Evolutionary conservation across 306 rosid species (phyloP).

Genomic region (Sicyos edulis): DNA sequence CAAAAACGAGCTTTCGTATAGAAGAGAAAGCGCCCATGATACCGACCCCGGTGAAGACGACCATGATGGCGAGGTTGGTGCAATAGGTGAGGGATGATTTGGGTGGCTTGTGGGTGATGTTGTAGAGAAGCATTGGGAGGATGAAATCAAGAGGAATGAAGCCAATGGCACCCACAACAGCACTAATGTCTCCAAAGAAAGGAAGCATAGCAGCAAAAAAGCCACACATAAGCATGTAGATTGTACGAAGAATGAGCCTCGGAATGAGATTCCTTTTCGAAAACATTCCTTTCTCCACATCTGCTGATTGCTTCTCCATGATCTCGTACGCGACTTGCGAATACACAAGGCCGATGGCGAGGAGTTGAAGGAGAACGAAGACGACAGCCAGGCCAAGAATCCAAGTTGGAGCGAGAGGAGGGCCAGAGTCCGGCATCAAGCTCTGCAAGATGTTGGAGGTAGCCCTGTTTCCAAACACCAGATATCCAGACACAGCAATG

Average conservation of each 20-base stretch:
- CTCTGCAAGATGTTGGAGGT: conserved; percentile 40
- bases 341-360: conserved; percentile 76
- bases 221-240: conserved; percentile 28
- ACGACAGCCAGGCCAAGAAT: conserved; percentile 52
- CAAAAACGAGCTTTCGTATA: conserved; percentile 58
- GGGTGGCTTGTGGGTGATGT: conserved; percentile 68
- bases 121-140: conserved; percentile 56
- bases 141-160: conserved; percentile 77
- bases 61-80: conserved; percentile 44
- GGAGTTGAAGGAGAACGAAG: conserved; percentile 58
- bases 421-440: conserved; percentile 51
- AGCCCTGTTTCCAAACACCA: conserved; percentile 73
- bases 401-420: conserved; percentile 56
- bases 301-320: conserved; percentile 47
- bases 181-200: conserved; percentile 67
- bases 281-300: conserved; percentile 38
- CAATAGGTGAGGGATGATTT: conserved; percentile 47
- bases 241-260: conserved; percentile 43
- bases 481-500: conserved; percentile 66
- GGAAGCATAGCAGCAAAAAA: conserved; percentile 69
- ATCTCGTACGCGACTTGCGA: conserved; percentile 71
- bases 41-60: conserved; percentile 48
- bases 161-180: conserved; percentile 76
- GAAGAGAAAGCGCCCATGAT: conserved; percentile 59
- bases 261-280: conserved; percentile 63